These are phyloP conservation scores for Marasmius fiardii DNA, from an alignment of 1,284 basidiomycete genomes.

Conservation along the genomic window DNA sequence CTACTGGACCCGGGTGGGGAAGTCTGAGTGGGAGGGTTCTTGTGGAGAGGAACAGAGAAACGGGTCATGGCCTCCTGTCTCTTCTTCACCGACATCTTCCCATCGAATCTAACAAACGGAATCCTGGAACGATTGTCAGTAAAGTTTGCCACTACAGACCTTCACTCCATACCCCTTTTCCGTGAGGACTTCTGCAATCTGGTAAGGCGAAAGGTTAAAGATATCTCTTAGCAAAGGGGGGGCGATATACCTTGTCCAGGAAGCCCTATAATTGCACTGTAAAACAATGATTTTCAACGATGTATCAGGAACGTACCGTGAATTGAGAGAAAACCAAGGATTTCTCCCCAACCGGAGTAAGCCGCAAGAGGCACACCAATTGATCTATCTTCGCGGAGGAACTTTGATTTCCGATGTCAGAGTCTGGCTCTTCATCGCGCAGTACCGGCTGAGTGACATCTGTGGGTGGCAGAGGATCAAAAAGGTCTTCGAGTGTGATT, in stretches of 20 bases:
- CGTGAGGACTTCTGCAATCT: conserved; percentile 72
- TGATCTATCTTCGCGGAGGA: conserved; percentile 85
- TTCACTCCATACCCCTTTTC: conserved; percentile 48
- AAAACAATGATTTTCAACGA: neutral
- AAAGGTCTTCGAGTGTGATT: conserved; percentile 56
- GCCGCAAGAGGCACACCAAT: conserved; percentile 64
- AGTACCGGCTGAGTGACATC: conserved; percentile 60
- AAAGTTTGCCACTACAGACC: conserved; percentile 10
- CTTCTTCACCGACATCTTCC: conserved; percentile 72
- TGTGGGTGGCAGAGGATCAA: conserved; percentile 64
- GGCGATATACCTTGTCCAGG: conserved; percentile 60
- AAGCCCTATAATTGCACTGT: conserved; percentile 32
- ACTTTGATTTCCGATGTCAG: conserved; percentile 35
- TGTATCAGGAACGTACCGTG: conserved; percentile 41
- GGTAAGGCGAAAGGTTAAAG: conserved; percentile 9
- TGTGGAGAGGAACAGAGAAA: conserved; percentile 60
- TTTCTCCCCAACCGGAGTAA: conserved; percentile 71
- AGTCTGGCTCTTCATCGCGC: conserved; percentile 40
- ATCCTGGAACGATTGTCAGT: conserved; percentile 44
- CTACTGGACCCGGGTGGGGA: neutral
- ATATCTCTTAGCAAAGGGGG: neutral
- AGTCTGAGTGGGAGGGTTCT: conserved; percentile 8
- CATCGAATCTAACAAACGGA: conserved; percentile 77
- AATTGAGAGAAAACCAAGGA: conserved; percentile 85
- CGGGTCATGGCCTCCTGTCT: conserved; percentile 76